These are phyloP conservation scores for Atkinsonella texensis DNA, from an alignment of 2,329 filamentous ascomycete species.

Conservation along the genomic window DNA sequence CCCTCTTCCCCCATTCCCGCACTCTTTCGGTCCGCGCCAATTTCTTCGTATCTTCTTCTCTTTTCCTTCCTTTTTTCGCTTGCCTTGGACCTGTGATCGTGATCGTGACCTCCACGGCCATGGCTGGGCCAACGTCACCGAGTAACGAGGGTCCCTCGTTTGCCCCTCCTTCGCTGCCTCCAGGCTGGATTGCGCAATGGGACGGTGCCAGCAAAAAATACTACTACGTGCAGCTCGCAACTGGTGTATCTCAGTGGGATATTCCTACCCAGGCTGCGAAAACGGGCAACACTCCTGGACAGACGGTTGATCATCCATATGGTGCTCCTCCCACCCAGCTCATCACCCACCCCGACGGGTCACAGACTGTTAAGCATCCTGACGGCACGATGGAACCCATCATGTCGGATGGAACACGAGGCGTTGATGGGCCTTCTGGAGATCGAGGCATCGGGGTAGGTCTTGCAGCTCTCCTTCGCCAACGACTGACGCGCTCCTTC, in stretches of 20 bases:
- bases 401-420: slow-evolving; percentile 38
- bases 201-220: slow-evolving; percentile 52
- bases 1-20: too few relatives aligned
- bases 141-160: slow-evolving; percentile 47
- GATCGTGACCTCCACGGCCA: slow-evolving; percentile 15
- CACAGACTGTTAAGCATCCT: slow-evolving; percentile 46
- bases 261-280: slow-evolving; percentile 52
- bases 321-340: slow-evolving; percentile 43
- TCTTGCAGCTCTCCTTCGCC: neutral
- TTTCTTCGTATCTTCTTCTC: neutral
- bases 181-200: slow-evolving; percentile 61
- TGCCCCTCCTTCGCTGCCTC: slow-evolving; percentile 47
- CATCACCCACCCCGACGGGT: slow-evolving; percentile 51
- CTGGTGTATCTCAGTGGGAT: slow-evolving; percentile 64
- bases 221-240: slow-evolving; percentile 62
- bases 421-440: slow-evolving; percentile 37
- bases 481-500: neutral
- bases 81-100: neutral
- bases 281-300: slow-evolving; percentile 46
- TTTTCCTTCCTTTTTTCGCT: neutral
- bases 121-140: slow-evolving; percentile 47
- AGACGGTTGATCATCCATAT: slow-evolving; percentile 48
- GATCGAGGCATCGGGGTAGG: slow-evolving; percentile 56
- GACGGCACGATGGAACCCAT: slow-evolving; percentile 51
- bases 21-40: neutral